Evolutionary conservation across 352 stramenopile species (phyloP).

Genomic region (Albugo candida): DNA sequence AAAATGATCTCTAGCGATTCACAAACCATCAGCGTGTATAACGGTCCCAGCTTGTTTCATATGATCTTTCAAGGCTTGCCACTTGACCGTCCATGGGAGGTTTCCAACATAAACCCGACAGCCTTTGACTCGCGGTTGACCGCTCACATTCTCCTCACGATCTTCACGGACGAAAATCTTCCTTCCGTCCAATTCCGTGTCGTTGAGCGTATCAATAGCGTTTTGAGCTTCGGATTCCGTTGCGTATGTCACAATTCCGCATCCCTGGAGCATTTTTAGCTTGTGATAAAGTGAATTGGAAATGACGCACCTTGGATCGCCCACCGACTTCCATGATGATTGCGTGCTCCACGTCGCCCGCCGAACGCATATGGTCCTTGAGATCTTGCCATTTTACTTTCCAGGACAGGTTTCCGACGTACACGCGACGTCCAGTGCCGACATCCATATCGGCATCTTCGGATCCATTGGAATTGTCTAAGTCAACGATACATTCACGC

Average conservation of each 20-base stretch:
- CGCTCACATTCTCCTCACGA: constrained; percentile 32
- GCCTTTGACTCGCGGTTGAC: constrained; percentile 15
- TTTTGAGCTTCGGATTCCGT: constrained; percentile 56
- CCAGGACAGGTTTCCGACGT: constrained; percentile 77
- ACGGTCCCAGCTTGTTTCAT: constrained; percentile 78
- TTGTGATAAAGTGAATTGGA: neutral
- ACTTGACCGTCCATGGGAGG: constrained; percentile 83
- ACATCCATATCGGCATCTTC: too few relatives aligned
- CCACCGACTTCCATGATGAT: constrained; percentile 38
- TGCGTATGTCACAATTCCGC: constrained; percentile 85
- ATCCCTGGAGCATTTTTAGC: constrained; percentile 42
- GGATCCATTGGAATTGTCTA: too few relatives aligned
- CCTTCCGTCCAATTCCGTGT: constrained; percentile 81
- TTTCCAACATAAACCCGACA: constrained; percentile 81
- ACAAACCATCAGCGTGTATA: constrained; percentile 54
- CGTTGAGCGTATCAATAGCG: constrained; percentile 76
- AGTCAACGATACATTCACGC: too few relatives aligned
- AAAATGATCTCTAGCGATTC: neutral
- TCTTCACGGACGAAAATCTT: constrained; percentile 91
- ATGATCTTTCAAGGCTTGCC: constrained; percentile 92
- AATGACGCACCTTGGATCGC: constrained; percentile 41
- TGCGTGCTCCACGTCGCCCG: constrained; percentile 41
- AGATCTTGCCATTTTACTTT: constrained; percentile 62
- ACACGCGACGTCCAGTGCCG: constrained; percentile 26
- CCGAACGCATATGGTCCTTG: constrained; percentile 63